phyloP scores from a whole-genome alignment of 2,329 filamentous ascomycete species.

The Fusarium citri region DNA sequence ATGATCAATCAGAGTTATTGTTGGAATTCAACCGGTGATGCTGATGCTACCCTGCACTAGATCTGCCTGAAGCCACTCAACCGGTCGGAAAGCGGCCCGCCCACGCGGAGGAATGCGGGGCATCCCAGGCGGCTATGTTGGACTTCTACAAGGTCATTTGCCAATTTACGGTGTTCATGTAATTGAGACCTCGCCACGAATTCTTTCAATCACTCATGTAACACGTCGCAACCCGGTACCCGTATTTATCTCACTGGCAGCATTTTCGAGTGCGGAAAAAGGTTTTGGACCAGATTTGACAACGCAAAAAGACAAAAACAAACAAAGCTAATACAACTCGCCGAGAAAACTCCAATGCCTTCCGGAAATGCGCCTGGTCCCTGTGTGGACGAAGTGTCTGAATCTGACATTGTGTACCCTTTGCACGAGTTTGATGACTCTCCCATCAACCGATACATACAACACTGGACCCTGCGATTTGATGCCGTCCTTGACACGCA shows the following conservation, averaged over 20 bases:
- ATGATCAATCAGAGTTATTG: too few species aligned
- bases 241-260: too few species aligned
- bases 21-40: too few species aligned
- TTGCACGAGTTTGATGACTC: slow-evolving; percentile 12
- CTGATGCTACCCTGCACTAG: background rate
- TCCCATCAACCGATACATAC: slow-evolving; percentile 4
- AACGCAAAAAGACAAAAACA: background rate
- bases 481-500: background rate
- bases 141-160: background rate
- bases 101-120: background rate
- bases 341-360: background rate
- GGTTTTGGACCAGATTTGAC: too few species aligned
- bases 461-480: slow-evolving; percentile 4
- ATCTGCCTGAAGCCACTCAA: background rate
- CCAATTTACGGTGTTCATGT: background rate
- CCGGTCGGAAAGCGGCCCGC: background rate
- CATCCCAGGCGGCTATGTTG: background rate
- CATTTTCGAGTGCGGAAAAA: background rate
- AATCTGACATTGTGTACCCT: background rate
- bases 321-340: background rate
- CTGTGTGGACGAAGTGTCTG: accelerated
- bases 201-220: background rate
- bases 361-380: background rate
- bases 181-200: background rate
- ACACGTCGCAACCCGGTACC: background rate